Conservation (phyloP, 169 alveolate species). For the Cryptosporidium tyzzeri region DNA sequence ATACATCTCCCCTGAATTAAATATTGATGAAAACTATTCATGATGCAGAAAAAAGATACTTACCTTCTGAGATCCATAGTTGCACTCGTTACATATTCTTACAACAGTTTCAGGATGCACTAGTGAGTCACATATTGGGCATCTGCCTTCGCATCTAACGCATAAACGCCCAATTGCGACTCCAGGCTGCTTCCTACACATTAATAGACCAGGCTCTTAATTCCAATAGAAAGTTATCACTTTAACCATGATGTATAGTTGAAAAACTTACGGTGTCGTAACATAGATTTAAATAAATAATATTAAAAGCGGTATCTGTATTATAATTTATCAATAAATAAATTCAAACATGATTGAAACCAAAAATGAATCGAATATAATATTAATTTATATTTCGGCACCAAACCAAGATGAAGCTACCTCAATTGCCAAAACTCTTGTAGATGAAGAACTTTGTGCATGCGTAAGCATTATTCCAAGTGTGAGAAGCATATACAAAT, state of each 20-base stretch:
- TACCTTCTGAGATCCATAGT: constrained; percentile 96
- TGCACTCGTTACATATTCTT: constrained; percentile 98
- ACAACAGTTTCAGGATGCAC: constrained; percentile 97
- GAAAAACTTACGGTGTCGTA: constrained; percentile 69
- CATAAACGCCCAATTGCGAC: constrained; percentile 98
- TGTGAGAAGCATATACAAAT: constrained; percentile 51
- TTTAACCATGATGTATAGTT: neutral
- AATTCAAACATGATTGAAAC: neutral
- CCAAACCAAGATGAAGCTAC: constrained; percentile 33
- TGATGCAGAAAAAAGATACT: neutral
- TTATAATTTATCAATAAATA: neutral
- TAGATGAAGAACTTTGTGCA: constrained; percentile 64
- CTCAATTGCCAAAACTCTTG: constrained; percentile 27
- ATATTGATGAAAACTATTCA: no score
- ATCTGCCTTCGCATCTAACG: constrained; percentile 98
- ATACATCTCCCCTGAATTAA: constrained; percentile 96
- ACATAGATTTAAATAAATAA: constrained; percentile 32
- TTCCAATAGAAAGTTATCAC: constrained; percentile 64
- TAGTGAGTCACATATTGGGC: constrained; percentile 99
- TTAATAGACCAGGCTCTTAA: constrained; percentile 93
- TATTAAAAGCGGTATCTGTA: neutral
- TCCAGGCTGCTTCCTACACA: constrained; percentile 99
- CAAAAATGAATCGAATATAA: neutral
- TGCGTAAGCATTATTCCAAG: constrained; percentile 54
- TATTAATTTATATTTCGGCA: constrained; percentile 36